Evolutionary conservation across 768 basidiomycete species (phyloP).

Genomic region (Termitomyces eurrhizus): DNA sequence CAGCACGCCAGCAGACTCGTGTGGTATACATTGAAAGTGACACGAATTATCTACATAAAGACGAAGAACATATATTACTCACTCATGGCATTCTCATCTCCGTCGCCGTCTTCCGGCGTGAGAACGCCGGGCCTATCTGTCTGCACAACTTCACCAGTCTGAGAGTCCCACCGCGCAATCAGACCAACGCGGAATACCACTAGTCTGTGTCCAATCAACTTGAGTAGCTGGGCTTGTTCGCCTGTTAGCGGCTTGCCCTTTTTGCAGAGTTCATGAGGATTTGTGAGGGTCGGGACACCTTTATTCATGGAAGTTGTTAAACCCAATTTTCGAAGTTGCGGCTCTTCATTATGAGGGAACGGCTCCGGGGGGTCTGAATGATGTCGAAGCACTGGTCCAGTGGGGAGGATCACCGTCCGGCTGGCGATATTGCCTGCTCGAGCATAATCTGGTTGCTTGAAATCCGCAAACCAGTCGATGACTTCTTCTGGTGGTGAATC

Average conservation of each 20-base stretch:
- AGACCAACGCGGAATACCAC: slow-evolving; percentile 77
- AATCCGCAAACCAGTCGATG: slow-evolving; percentile 90
- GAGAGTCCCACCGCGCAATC: slow-evolving; percentile 68
- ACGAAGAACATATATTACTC: slow-evolving; percentile 31
- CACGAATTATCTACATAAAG: slow-evolving; percentile 1
- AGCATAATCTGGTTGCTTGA: slow-evolving; percentile 87
- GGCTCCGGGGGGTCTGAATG: slow-evolving; percentile 81
- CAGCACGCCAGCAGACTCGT: background rate
- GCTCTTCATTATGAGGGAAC: slow-evolving; percentile 97
- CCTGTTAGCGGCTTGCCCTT: slow-evolving; percentile 73
- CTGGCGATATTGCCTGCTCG: slow-evolving; percentile 80
- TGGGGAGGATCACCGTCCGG: slow-evolving; percentile 71
- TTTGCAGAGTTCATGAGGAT: slow-evolving; percentile 81
- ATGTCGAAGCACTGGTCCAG: slow-evolving; percentile 79
- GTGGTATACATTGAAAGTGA: slow-evolving; percentile 19
- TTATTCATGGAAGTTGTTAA: slow-evolving; percentile 78
- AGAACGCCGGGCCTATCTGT: slow-evolving; percentile 42
- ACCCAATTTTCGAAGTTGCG: slow-evolving; percentile 91
- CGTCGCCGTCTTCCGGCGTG: slow-evolving; percentile 29
- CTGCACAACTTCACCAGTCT: slow-evolving; percentile 59
- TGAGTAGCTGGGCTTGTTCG: slow-evolving; percentile 91
- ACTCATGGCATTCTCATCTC: slow-evolving; percentile 43
- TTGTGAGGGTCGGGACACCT: slow-evolving; percentile 82
- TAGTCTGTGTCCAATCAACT: slow-evolving; percentile 88
- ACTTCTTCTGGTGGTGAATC: slow-evolving; percentile 88